Base-by-base conservation (phyloP, 177 flowering plant species). In the Vitis hybrid region DNA sequence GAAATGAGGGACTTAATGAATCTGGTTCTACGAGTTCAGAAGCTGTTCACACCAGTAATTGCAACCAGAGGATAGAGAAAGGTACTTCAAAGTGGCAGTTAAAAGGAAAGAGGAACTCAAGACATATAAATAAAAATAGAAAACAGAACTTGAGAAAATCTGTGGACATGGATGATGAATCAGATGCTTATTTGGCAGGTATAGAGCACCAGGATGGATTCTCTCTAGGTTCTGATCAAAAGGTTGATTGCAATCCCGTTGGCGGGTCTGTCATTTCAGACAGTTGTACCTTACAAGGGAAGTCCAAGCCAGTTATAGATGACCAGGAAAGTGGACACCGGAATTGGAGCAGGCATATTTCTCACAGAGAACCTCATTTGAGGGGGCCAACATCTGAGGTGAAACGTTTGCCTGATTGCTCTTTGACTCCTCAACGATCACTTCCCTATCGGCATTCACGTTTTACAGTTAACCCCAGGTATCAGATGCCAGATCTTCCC, bases 31-130 rank as follows among this genome's bases (percentile, higher is more conserved):
- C 85, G 71, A 75, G 82, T 65, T 71, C 82, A 22, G 81, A 74
- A 38, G 77, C 75, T 53, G 72, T 59, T 67, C 66, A 75, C 71
- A 71, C 53, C 52, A 64, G 69, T 67, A 68, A 62, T 75, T 64
- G 71, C 62, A 70, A 72, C 76, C 72, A 59, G 44, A 78, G 73
- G 65, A 65, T 77, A 24, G 88, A 84, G 64, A 82, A 86, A 76
- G 82, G 80, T 78, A 70, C 84, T 69, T 88, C 95, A 59, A 81
- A 83, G 83, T 86, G 95, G 95, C 92, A 86, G 76, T 74, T 55
- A 53, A 89, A 90, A 82, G 86, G 92, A 67, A 89, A 88, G 84
- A 84, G 94, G 77, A 89, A 89, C 22, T 81, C 86, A 20, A 84
- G 91, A 69, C 76, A 71, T 44, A 68, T 49, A 9, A 77, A 76